Evolutionary conservation across 2,329 filamentous ascomycete species (phyloP).

Genomic region (Diaporthe citri): DNA sequence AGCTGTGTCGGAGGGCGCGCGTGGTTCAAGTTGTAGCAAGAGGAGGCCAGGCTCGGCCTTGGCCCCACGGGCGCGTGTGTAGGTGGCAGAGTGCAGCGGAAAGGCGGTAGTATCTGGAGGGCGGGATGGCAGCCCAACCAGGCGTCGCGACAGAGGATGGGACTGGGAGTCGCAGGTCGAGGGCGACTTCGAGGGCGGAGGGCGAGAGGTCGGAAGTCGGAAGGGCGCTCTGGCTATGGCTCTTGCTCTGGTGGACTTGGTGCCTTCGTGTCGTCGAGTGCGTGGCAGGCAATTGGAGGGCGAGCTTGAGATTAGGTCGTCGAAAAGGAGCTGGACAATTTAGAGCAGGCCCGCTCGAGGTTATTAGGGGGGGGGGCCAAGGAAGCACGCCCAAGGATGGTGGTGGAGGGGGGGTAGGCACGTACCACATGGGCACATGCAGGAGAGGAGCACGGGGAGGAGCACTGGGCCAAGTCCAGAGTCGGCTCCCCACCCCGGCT

Average conservation of each 20-base stretch:
- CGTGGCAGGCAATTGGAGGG: slow-evolving; percentile 23
- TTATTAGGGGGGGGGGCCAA: slow-evolving; percentile 30
- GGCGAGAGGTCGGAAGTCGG: neutral
- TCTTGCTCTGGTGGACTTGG: slow-evolving; percentile 17
- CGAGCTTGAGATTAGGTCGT: slow-evolving; percentile 32
- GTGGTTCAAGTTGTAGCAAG: neutral
- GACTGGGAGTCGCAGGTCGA: slow-evolving; percentile 3
- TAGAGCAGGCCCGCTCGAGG: slow-evolving; percentile 38
- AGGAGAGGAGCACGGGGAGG: slow-evolving; percentile 5
- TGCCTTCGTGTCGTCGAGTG: slow-evolving; percentile 24
- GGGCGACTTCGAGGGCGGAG: neutral
- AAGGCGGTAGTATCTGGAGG: neutral
- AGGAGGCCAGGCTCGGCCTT: neutral
- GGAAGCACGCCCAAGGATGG: slow-evolving; percentile 27
- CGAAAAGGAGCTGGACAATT: slow-evolving; percentile 40
- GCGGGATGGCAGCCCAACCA: slow-evolving; percentile 1
- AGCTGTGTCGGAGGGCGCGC: neutral
- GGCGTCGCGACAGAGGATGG: neutral
- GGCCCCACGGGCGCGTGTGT: neutral
- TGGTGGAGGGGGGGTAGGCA: slow-evolving; percentile 24
- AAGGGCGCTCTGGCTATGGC: neutral
- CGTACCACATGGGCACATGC: slow-evolving; percentile 9
- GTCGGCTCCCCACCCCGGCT: slow-evolving; percentile 11
- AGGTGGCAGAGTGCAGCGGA: neutral
- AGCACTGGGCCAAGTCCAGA: slow-evolving; percentile 20